phyloP scores from a whole-genome alignment of 164 flowering plant genomes.

The Chimonanthus salicifolius region DNA sequence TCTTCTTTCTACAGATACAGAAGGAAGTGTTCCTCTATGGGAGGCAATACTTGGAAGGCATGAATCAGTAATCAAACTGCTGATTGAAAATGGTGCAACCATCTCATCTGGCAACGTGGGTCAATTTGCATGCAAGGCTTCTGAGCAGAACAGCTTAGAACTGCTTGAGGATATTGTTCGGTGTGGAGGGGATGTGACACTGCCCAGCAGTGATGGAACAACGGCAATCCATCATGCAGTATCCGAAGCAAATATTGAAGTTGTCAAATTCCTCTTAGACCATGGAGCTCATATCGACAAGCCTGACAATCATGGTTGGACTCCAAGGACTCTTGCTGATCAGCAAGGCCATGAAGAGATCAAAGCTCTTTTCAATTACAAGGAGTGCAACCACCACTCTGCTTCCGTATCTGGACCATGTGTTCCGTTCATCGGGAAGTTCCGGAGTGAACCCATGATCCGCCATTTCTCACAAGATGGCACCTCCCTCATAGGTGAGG shows the following conservation, averaged over 20 bases:
- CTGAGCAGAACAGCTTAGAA: slow-evolving; percentile 50
- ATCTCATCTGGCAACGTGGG: slow-evolving; percentile 52
- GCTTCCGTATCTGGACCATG: slow-evolving; percentile 20
- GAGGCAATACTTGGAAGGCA: slow-evolving; percentile 67
- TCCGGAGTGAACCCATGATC: slow-evolving; percentile 54
- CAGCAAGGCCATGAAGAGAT: slow-evolving; percentile 84
- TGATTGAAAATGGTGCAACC: slow-evolving; percentile 51
- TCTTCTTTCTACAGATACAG: slow-evolving; percentile 41
- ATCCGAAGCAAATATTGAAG: slow-evolving; percentile 55
- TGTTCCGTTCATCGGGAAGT: slow-evolving; percentile 34
- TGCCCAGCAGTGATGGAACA: slow-evolving; percentile 39
- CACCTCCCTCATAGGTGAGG: slow-evolving; percentile 12
- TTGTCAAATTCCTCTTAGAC: slow-evolving; percentile 51
- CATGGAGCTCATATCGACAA: slow-evolving; percentile 58
- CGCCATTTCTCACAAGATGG: slow-evolving; percentile 21
- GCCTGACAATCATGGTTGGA: slow-evolving; percentile 66
- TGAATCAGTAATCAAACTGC: slow-evolving; percentile 34
- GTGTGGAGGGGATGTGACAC: slow-evolving; percentile 51
- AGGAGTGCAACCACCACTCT: slow-evolving; percentile 20
- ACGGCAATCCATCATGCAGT: slow-evolving; percentile 89
- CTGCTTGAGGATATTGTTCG: slow-evolving; percentile 45
- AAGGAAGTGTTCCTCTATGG: slow-evolving; percentile 79
- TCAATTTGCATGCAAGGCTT: slow-evolving; percentile 67
- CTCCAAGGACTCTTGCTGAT: slow-evolving; percentile 70
- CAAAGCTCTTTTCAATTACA: slow-evolving; percentile 40